Percentiles rank a stretch among this genome's conserved stretches.
Evolutionary conservation across 2,329 filamentous ascomycete species (phyloP).

Genomic region (Annulohypoxylon truncatum): DNA sequence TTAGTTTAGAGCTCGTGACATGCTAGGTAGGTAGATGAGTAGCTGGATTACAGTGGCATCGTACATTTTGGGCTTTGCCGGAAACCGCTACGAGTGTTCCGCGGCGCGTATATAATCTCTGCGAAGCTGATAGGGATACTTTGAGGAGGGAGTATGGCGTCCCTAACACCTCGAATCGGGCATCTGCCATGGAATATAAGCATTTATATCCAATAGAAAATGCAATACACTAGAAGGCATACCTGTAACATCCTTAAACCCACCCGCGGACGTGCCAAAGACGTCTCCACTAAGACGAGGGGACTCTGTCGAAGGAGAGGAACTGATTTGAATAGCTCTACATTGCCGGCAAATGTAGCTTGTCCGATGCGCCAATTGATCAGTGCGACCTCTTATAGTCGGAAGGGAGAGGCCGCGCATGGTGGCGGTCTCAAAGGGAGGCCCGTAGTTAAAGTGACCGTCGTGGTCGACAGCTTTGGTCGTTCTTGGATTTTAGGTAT

Average conservation of each 20-base stretch:
- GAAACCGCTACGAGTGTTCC: conserved; percentile 91
- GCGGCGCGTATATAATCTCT: conserved; percentile 90
- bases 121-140: conserved; percentile 90
- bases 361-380: conserved; percentile 40
- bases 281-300: conserved; percentile 64
- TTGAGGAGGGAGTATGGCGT: conserved; percentile 93
- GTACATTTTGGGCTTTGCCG: conserved; percentile 90
- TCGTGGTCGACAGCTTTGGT: conserved; percentile 8
- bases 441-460: background rate
- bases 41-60: conserved; percentile 34
- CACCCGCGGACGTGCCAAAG: conserved; percentile 62
- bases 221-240: conserved; percentile 39
- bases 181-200: conserved; percentile 69
- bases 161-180: conserved; percentile 92
- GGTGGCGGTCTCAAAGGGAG: conserved; percentile 26
- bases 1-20: conserved; percentile 17
- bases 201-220: background rate
- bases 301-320: conserved; percentile 68
- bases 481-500: conserved; percentile 10
- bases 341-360: conserved; percentile 65
- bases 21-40: no score
- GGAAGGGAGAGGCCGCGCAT: conserved; percentile 49
- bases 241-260: conserved; percentile 64
- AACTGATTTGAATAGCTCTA: conserved; percentile 71
- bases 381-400: conserved; percentile 41